phyloP scores from a whole-genome alignment of 2,329 filamentous ascomycete genomes.

The Cladosporium halotolerans region DNA sequence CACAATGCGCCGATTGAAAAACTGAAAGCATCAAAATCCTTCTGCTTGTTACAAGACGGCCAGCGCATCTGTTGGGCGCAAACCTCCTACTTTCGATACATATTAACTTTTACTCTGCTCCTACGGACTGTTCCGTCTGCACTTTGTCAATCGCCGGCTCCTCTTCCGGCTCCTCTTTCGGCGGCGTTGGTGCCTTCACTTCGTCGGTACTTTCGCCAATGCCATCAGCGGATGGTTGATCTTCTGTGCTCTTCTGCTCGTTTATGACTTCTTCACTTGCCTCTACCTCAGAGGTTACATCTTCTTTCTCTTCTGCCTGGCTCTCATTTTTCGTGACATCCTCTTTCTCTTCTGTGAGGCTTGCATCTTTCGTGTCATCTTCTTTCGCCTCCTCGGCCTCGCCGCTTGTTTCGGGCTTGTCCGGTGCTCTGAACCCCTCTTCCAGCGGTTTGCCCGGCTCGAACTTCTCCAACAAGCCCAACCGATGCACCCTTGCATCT shows the following conservation, averaged over 20 bases:
- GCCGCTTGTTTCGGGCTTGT: neutral
- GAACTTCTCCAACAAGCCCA: conserved; percentile 45
- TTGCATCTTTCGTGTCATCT: neutral
- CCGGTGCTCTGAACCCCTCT: conserved; percentile 4
- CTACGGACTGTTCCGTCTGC: conserved; percentile 4
- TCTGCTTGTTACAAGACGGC: too few relatives aligned
- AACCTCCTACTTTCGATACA: too few relatives aligned
- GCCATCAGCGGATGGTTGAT: neutral
- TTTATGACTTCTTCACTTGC: too few relatives aligned
- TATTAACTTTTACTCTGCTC: neutral
- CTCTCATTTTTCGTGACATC: neutral
- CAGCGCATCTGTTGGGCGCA: neutral
- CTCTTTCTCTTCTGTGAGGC: neutral
- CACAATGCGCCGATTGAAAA: too few relatives aligned
- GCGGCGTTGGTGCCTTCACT: neutral
- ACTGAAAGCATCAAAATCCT: too few relatives aligned
- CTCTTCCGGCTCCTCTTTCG: neutral
- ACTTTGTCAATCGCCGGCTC: neutral
- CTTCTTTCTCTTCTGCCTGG: neutral
- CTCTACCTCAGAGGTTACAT: neutral
- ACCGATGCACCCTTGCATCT: conserved; percentile 65
- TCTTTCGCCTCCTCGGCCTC: neutral
- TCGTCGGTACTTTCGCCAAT: neutral
- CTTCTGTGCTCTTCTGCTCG: too few relatives aligned
- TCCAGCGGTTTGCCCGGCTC: neutral